These are phyloP conservation scores for Musa troglodytarum DNA, from an alignment of 176 grass and related monocot genomes.

Conservation along the genomic window DNA sequence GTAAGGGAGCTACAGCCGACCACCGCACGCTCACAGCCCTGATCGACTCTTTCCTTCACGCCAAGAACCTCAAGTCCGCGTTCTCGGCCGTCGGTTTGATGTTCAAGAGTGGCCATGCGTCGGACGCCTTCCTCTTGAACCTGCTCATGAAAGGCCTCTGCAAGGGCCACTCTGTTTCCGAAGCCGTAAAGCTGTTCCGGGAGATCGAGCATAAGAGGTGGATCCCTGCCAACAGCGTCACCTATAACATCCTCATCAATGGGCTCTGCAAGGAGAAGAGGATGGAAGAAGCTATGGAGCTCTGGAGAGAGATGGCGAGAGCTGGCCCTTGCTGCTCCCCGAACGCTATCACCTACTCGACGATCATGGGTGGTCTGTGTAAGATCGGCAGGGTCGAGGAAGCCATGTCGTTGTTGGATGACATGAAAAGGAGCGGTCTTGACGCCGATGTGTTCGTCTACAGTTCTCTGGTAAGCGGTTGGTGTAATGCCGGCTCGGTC, in stretches of 20 bases:
- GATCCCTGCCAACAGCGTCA: conserved; percentile 21
- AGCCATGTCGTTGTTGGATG: conserved; percentile 4
- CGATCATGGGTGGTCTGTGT: conserved; percentile 11
- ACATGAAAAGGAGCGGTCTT: conserved; percentile 5
- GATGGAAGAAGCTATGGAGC: conserved; percentile 4
- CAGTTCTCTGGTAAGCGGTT: not conserved
- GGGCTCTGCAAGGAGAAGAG: conserved; percentile 21
- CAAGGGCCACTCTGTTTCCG: conserved; percentile 5
- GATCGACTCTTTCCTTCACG: not conserved
- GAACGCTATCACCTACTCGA: conserved; percentile 15
- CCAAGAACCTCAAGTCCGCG: not conserved
- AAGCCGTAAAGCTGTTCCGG: conserved; percentile 27
- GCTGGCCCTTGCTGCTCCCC: not conserved
- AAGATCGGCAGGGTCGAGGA: conserved; percentile 15
- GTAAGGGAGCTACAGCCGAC: not conserved
- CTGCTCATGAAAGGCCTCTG: conserved; percentile 19
- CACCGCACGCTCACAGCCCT: not conserved
- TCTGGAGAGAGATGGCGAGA: conserved; percentile 12
- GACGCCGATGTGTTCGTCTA: conserved; percentile 11
- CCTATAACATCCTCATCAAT: conserved; percentile 19
- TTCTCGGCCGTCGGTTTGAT: conserved; percentile 25
- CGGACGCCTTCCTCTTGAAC: conserved; percentile 23
- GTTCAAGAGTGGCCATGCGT: conserved; percentile 19
- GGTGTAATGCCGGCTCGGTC: not conserved
- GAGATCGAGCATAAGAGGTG: conserved; percentile 13